Percentiles rank a stretch among this genome's conserved stretches.
These are phyloP conservation scores for Linderniella brevidens DNA, from an alignment of 257 asterid genomes.

Conservation along the genomic window DNA sequence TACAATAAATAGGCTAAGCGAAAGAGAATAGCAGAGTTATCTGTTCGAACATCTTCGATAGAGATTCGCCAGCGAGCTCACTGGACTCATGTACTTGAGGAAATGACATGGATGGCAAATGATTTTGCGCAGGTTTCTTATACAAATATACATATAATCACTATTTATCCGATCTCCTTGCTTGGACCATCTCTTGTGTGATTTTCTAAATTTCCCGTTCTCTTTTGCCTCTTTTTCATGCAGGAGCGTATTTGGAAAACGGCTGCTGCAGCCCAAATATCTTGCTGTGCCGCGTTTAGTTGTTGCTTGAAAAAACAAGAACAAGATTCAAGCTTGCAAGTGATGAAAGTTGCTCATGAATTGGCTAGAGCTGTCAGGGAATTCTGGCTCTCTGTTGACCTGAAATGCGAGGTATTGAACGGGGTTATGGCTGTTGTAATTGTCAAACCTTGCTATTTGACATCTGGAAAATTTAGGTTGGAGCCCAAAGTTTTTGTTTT, in stretches of 20 bases:
- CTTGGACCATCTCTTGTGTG: background rate
- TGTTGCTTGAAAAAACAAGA: conserved; percentile 33
- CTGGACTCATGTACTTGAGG: conserved; percentile 93
- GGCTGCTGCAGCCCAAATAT: conserved; percentile 9
- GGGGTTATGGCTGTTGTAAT: background rate
- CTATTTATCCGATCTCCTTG: background rate
- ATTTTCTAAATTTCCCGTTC: background rate
- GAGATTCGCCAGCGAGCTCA: conserved; percentile 41
- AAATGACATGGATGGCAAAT: conserved; percentile 96
- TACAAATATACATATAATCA: background rate
- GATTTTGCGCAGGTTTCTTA: conserved; percentile 86
- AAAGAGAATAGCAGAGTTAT: conserved; percentile 55
- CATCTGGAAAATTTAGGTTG: background rate
- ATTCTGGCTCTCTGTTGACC: conserved; percentile 78
- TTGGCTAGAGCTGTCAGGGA: conserved; percentile 63
- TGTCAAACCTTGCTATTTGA: background rate
- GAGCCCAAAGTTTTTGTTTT: conserved; percentile 1
- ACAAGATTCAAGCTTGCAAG: conserved; percentile 24
- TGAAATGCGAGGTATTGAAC: conserved; percentile 9
- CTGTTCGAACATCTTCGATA: conserved; percentile 23
- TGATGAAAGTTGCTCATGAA: conserved; percentile 42
- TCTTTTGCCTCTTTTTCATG: background rate
- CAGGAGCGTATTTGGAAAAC: conserved; percentile 9
- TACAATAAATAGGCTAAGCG: conserved; percentile 57
- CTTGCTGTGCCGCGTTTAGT: conserved; percentile 8